These are phyloP conservation scores for Lomentospora prolificans DNA, from an alignment of 2,329 filamentous ascomycete genomes.

Conservation along the genomic window DNA sequence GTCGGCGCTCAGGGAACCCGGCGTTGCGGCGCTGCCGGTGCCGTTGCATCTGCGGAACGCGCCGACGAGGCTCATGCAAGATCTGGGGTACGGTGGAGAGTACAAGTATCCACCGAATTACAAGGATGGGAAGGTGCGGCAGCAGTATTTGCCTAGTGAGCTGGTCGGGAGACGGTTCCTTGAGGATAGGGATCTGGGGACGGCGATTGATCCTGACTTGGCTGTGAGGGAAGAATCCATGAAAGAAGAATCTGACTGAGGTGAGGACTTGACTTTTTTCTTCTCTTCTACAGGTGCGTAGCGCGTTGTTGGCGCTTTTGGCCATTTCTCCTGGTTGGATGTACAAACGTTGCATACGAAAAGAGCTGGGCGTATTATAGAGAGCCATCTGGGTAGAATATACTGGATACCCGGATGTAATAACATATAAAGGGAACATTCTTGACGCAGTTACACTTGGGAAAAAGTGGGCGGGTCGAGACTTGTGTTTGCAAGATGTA, in stretches of 20 bases:
- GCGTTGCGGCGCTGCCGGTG: slow-evolving; percentile 69
- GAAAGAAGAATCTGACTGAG: not conserved
- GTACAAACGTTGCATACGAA: too few species aligned
- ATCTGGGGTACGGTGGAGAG: slow-evolving; percentile 78
- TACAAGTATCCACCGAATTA: slow-evolving; percentile 98
- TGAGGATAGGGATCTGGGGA: slow-evolving; percentile 71
- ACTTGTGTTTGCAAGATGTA: too few species aligned
- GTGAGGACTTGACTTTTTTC: not conserved
- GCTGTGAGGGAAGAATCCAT: not conserved
- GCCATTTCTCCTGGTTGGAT: too few species aligned
- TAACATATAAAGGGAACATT: too few species aligned
- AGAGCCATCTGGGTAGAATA: too few species aligned
- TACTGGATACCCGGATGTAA: too few species aligned
- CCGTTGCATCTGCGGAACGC: slow-evolving; percentile 86
- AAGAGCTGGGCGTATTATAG: too few species aligned
- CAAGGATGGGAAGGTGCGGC: slow-evolving; percentile 65
- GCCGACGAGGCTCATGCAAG: slow-evolving; percentile 85
- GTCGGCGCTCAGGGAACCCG: slow-evolving; percentile 70
- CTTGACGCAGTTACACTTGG: too few species aligned
- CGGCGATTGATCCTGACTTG: slow-evolving; percentile 63
- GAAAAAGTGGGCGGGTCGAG: too few species aligned
- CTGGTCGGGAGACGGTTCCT: slow-evolving; percentile 64
- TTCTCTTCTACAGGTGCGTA: too few species aligned
- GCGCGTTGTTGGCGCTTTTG: too few species aligned
- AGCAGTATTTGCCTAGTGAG: slow-evolving; percentile 82